Evolutionary conservation across 306 rosid species (phyloP).

Genomic region (Rubus idaeus): DNA sequence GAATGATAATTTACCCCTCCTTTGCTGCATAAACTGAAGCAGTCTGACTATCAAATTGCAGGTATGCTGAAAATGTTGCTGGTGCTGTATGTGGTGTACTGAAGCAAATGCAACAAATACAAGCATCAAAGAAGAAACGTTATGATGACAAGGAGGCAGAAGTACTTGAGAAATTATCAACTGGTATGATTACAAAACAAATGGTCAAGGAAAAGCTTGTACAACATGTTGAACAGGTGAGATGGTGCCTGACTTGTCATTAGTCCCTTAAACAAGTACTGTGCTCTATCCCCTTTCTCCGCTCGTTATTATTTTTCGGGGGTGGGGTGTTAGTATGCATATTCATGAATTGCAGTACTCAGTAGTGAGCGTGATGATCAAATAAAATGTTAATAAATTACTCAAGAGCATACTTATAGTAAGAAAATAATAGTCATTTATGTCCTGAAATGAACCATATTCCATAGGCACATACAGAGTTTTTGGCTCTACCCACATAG

Average conservation of each 20-base stretch:
- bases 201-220: conserved; percentile 72
- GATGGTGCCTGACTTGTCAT: conserved; percentile 12
- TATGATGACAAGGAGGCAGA: conserved; percentile 52
- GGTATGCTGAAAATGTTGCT: conserved; percentile 79
- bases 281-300: neutral
- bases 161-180: conserved; percentile 58
- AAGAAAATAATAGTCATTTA: neutral
- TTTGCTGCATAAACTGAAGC: conserved; percentile 17
- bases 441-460: neutral
- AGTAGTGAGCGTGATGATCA: neutral
- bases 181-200: conserved; percentile 64
- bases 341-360: neutral
- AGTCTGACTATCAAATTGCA: conserved; percentile 40
- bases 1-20: conserved; percentile 14
- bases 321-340: neutral
- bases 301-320: neutral
- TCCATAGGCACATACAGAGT: neutral
- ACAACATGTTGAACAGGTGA: conserved; percentile 89
- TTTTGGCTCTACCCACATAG: neutral
- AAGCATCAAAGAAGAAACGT: conserved; percentile 66
- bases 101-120: conserved; percentile 56
- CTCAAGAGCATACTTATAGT: neutral
- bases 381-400: neutral
- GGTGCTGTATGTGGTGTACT: conserved; percentile 61
- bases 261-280: neutral